Percentiles rank a stretch among this genome's conserved stretches.
phyloP scores from a whole-genome alignment of 805 yeast species.

The Starmerella tilneyi region DNA sequence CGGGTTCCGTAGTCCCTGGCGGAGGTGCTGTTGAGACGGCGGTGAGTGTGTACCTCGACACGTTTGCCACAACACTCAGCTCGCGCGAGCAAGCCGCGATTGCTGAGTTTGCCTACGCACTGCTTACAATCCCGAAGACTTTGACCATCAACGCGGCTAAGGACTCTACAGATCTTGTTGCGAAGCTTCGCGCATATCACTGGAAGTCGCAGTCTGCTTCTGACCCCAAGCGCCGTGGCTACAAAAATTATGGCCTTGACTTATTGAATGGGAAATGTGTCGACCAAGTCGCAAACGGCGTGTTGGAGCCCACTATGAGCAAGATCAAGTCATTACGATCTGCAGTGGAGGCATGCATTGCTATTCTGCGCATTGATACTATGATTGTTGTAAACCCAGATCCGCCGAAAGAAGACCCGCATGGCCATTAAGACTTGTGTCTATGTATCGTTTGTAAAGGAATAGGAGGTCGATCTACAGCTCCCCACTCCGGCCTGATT shows the following conservation, averaged over 20 bases:
- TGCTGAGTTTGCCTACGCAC: conserved; percentile 89
- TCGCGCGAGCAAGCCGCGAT: conserved; percentile 96
- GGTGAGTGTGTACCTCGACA: conserved; percentile 84
- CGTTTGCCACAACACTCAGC: conserved; percentile 95
- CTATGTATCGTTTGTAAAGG: too few relatives aligned
- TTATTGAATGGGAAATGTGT: conserved; percentile 83
- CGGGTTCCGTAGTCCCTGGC: conserved; percentile 93
- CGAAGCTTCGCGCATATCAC: conserved; percentile 91
- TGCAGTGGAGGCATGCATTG: conserved; percentile 96
- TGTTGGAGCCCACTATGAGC: conserved; percentile 88
- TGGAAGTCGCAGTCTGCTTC: conserved; percentile 81
- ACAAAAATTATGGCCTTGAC: conserved; percentile 88
- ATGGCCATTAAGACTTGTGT: conserved; percentile 51
- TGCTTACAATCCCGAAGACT: conserved; percentile 89
- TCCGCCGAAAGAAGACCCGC: conserved; percentile 69
- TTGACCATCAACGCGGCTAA: conserved; percentile 95
- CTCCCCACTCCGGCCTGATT: too few relatives aligned
- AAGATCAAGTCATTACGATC: conserved; percentile 87
- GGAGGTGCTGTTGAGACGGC: conserved; percentile 99
- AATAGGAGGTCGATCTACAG: too few relatives aligned
- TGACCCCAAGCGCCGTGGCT: conserved; percentile 75
- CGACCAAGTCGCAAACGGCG: conserved; percentile 75
- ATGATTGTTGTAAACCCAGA: conserved; percentile 97
- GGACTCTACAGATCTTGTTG: conserved; percentile 88
- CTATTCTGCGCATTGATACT: conserved; percentile 93